These are phyloP conservation scores for Phytophthora syringae DNA, from an alignment of 352 stramenopile species.

Conservation along the genomic window DNA sequence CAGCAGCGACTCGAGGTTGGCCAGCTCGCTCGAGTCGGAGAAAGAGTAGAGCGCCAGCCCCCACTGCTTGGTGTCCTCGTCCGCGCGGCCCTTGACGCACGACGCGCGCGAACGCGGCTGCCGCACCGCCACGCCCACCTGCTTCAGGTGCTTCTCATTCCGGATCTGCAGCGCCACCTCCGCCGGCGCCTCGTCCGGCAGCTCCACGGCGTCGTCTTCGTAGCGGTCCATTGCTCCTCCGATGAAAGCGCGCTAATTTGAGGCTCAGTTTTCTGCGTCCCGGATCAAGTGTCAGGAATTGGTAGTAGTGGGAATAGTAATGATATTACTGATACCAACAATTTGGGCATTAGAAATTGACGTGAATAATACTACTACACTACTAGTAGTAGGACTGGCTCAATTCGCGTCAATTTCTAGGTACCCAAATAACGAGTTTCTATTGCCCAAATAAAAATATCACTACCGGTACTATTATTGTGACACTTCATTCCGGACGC, in stretches of 20 bases:
- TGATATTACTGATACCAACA: too few species aligned
- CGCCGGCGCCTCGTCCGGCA: conserved; percentile 39
- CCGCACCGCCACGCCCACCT: conserved; percentile 80
- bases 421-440: too few species aligned
- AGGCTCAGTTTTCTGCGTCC: conserved; percentile 31
- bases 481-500: too few species aligned
- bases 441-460: too few species aligned
- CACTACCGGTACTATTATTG: too few species aligned
- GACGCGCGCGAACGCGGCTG: conserved; percentile 72
- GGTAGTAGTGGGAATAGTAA: too few species aligned
- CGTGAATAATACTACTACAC: too few species aligned
- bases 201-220: conserved; percentile 40
- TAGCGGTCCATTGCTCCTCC: conserved; percentile 15
- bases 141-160: conserved; percentile 84
- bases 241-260: too few species aligned
- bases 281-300: conserved; percentile 7
- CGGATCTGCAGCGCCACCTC: conserved; percentile 85
- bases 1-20: conserved; percentile 84
- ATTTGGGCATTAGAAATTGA: too few species aligned
- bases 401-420: too few species aligned
- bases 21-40: conserved; percentile 85
- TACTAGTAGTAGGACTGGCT: too few species aligned
- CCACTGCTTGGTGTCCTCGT: conserved; percentile 88
- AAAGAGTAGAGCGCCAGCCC: conserved; percentile 82
- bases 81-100: conserved; percentile 70